These are phyloP conservation scores for Hygrophila difformis DNA, from an alignment of 257 asterid species.

Conservation along the genomic window DNA sequence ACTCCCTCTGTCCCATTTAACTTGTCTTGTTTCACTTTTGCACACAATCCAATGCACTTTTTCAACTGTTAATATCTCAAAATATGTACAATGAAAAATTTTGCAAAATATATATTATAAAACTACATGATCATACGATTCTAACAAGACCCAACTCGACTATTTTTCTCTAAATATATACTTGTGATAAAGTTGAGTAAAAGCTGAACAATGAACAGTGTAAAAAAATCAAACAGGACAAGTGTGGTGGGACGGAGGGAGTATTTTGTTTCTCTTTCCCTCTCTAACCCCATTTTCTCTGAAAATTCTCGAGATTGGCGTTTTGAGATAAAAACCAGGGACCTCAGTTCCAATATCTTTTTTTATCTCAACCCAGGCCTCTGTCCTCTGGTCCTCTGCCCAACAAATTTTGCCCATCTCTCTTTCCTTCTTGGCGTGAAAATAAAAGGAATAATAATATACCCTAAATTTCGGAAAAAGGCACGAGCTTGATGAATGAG, in stretches of 20 bases:
- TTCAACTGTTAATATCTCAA: no score
- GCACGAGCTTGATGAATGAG: slow-evolving; percentile 51
- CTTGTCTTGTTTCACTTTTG: no score
- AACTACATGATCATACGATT: no score
- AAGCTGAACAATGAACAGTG: no score
- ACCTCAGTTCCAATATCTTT: slow-evolving; percentile 25
- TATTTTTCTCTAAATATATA: no score
- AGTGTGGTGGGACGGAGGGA: no score
- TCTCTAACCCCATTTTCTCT: slow-evolving; percentile 44
- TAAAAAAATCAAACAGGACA: no score
- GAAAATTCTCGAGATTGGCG: slow-evolving; percentile 45
- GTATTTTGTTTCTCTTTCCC: background rate
- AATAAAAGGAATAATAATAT: background rate
- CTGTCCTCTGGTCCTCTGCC: slow-evolving; percentile 5
- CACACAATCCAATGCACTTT: no score
- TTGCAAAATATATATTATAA: no score
- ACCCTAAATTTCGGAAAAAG: background rate
- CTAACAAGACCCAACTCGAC: no score
- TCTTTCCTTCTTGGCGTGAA: background rate
- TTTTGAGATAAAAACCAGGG: slow-evolving; percentile 33
- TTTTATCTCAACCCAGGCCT: background rate
- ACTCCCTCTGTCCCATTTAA: slow-evolving; percentile 3
- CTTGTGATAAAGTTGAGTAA: no score
- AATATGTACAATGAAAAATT: no score
- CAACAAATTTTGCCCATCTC: slow-evolving; percentile 6